Evolutionary conservation across 805 yeast genomes (phyloP).

Genomic region (Yarrowia sp.): DNA sequence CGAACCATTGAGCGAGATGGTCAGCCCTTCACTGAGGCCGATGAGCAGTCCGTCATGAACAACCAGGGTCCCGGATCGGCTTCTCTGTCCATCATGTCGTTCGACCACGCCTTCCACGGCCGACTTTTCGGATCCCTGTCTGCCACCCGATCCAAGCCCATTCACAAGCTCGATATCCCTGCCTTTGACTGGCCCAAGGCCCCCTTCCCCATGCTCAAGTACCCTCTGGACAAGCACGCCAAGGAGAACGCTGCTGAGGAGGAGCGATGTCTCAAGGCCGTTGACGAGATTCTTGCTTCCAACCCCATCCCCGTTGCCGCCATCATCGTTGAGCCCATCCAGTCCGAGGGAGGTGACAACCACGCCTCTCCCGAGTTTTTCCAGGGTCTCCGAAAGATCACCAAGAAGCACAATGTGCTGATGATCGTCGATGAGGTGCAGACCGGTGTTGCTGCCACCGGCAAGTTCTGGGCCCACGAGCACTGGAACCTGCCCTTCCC

Average conservation of each 20-base stretch:
- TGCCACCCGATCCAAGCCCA: slow-evolving; percentile 89
- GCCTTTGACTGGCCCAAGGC: slow-evolving; percentile 97
- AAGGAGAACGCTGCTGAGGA: slow-evolving; percentile 74
- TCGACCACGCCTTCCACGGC: slow-evolving; percentile 90
- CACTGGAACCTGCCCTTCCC: slow-evolving; percentile 72
- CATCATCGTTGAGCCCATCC: slow-evolving; percentile 84
- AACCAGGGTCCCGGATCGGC: slow-evolving; percentile 89
- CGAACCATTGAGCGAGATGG: slow-evolving; percentile 66
- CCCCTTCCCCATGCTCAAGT: slow-evolving; percentile 78
- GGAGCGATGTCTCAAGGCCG: slow-evolving; percentile 70
- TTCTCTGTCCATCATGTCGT: slow-evolving; percentile 78
- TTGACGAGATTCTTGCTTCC: slow-evolving; percentile 63
- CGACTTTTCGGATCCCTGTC: slow-evolving; percentile 90
- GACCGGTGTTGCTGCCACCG: slow-evolving; percentile 88
- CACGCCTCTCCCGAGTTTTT: slow-evolving; percentile 75
- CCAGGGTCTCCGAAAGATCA: slow-evolving; percentile 78
- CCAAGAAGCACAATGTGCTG: slow-evolving; percentile 65
- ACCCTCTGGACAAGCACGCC: slow-evolving; percentile 71
- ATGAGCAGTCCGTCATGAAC: slow-evolving; percentile 69
- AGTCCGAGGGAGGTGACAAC: slow-evolving; percentile 90
- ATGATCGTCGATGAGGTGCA: slow-evolving; percentile 84
- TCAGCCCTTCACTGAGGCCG: slow-evolving; percentile 57
- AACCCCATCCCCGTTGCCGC: slow-evolving; percentile 70
- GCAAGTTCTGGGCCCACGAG: slow-evolving; percentile 85
- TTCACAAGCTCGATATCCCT: slow-evolving; percentile 85